These are phyloP conservation scores for Mucor racemosus DNA, from an alignment of 371 early-diverging fungal genomes.

Conservation along the genomic window DNA sequence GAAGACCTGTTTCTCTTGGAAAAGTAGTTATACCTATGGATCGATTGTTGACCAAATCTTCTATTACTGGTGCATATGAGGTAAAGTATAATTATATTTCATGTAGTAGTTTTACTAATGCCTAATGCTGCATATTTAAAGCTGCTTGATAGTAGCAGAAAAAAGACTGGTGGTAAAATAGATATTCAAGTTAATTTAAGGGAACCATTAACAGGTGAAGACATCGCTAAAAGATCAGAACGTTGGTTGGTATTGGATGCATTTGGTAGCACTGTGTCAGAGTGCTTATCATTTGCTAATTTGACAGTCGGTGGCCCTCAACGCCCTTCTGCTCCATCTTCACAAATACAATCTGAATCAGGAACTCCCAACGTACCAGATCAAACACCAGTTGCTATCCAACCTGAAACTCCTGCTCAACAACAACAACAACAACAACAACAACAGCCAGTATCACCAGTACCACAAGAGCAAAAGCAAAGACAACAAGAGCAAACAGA, in stretches of 20 bases:
- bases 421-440: constrained; percentile 7
- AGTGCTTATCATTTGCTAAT: constrained; percentile 26
- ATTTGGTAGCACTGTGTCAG: constrained; percentile 36
- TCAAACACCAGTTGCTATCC: neutral
- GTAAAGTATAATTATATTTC: constrained; percentile 41
- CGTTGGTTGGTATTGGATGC: constrained; percentile 75
- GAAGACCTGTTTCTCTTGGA: constrained; percentile 67
- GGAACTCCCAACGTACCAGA: neutral
- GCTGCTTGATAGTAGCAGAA: constrained; percentile 71
- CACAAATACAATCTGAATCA: neutral
- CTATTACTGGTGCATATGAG: constrained; percentile 69
- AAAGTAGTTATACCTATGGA: constrained; percentile 63
- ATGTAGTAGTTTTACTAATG: neutral
- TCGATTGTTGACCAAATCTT: constrained; percentile 62
- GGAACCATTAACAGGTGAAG: constrained; percentile 67
- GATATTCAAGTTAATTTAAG: constrained; percentile 71
- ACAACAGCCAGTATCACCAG: neutral
- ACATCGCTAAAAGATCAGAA: constrained; percentile 64
- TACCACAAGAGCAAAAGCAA: neutral
- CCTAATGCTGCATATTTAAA: constrained; percentile 17
- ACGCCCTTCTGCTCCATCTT: neutral
- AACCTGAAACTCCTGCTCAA: neutral
- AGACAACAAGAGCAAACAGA: neutral
- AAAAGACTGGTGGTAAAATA: constrained; percentile 71
- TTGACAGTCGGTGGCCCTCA: constrained; percentile 31